Evolutionary conservation across 805 yeast genomes (phyloP), one percentile per base, ranked within the genome.

Genomic region (Candida methanosorbosa): DNA sequence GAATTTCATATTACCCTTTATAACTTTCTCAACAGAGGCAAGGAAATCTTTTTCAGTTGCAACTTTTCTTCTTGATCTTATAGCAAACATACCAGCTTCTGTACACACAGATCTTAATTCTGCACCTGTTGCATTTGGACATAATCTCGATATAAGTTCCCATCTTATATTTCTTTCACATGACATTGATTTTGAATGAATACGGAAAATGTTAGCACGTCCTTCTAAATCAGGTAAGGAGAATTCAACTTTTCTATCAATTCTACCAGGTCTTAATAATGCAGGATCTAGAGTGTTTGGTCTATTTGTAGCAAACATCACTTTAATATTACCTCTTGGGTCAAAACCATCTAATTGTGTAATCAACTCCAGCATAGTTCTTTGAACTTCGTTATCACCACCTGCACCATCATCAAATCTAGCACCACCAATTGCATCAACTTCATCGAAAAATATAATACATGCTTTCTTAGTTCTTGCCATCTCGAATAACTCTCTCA

Each of bases 341-440:
- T 92, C 98, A 59, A 92, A 92, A 36, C 99, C 99, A 60, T 92
- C 99, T 55, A 92, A 70, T 60, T 92, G 99, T 29, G 97, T 87
- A 54, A 92, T 92, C 50, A 92, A 75, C 62, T 92, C 98, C 74
- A 92, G 72, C 98, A 92, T 92, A 30, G 98, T 92, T 68, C 98
- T 77, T 65, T 92, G 98, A 36, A 92, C 98, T 65, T 92, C 99
- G 57, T 90, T 92, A 61, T 92, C 98, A 54, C 97, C 97, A 49
- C 97, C 97, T 9, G 97, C 97, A 52, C 97, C 97, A 58, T 92
- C 98, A 60, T 92, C 98, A 57, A 92, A 92, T 60, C 99, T 80
- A n/a, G 97, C 97, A 28, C 98, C 98, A 46, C 99, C 99, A 59
- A 92, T 86, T 26, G 99, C 98, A 66, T 92, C 99, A 46, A 92